Conservation (phyloP, 1,284 basidiomycete genomes). For the Microbotryum violaceum region DNA sequence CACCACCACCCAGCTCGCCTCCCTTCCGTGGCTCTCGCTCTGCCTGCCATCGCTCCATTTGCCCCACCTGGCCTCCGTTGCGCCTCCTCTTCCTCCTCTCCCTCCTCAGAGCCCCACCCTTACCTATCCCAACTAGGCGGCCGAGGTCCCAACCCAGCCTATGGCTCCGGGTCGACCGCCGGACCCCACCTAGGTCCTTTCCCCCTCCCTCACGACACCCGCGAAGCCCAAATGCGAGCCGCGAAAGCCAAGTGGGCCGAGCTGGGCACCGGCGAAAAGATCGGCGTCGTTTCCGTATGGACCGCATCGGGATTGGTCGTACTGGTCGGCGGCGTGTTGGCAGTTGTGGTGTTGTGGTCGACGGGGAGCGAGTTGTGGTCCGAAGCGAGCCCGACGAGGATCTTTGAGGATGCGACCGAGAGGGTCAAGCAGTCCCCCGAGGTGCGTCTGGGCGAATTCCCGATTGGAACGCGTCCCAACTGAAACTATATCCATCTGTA, state of each 20-base stretch:
- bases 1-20: no score
- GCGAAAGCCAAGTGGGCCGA: slow-evolving; percentile 8
- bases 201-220: slow-evolving; percentile 16
- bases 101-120: slow-evolving; percentile 6
- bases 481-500: not conserved
- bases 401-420: slow-evolving; percentile 31
- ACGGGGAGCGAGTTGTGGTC: slow-evolving; percentile 24
- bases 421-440: slow-evolving; percentile 14
- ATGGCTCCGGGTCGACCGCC: not conserved
- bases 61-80: not conserved
- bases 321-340: slow-evolving; percentile 13
- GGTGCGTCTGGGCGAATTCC: slow-evolving; percentile 2
- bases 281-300: not conserved
- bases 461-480: not conserved
- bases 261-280: slow-evolving; percentile 2
- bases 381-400: slow-evolving; percentile 23
- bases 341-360: slow-evolving; percentile 13
- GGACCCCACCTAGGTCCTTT: slow-evolving; percentile 22
- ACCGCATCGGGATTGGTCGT: slow-evolving; percentile 16
- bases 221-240: slow-evolving; percentile 2
- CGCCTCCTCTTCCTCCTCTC: not conserved
- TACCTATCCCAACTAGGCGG: slow-evolving; percentile 12
- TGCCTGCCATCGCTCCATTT: not conserved
- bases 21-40: not conserved
- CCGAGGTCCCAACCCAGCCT: not conserved